These are phyloP conservation scores for Ceratonia siliqua DNA, from an alignment of 306 rosid species.

Conservation along the genomic window DNA sequence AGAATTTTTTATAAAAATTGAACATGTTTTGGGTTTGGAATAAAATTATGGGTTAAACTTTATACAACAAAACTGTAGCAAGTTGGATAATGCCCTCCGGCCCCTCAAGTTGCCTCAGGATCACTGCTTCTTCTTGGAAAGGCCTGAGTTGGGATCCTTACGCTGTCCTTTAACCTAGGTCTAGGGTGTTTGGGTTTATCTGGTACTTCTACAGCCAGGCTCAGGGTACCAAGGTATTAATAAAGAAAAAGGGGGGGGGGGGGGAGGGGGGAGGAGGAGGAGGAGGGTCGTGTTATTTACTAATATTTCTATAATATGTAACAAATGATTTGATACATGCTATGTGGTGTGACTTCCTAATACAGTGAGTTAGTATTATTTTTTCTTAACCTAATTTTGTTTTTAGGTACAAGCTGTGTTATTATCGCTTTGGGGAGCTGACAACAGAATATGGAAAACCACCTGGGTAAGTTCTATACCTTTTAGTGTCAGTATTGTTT, in stretches of 20 bases:
- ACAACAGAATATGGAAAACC: conserved; percentile 98
- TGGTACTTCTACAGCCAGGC: background rate
- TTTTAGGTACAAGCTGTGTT: conserved; percentile 87
- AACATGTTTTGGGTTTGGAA: conserved; percentile 5
- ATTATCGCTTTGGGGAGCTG: conserved; percentile 96
- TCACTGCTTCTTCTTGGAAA: background rate
- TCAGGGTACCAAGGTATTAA: background rate
- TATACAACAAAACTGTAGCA: background rate
- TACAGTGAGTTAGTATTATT: conserved; percentile 6
- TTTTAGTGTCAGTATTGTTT: conserved; percentile 11
- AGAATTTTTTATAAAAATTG: background rate
- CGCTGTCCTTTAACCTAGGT: background rate
- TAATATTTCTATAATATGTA: background rate
- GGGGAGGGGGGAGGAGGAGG: background rate
- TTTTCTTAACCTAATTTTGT: conserved; percentile 26
- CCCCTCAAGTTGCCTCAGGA: background rate
- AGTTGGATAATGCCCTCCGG: background rate
- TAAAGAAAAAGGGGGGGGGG: background rate
- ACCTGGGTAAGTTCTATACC: conserved; percentile 72
- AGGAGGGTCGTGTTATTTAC: background rate
- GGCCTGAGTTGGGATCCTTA: conserved; percentile 2
- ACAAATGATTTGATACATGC: too few species aligned
- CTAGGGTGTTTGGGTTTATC: conserved; percentile 8
- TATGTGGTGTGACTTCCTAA: background rate
- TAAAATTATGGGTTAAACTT: background rate